Percentiles rank a stretch among this genome's conserved stretches.
phyloP scores from a whole-genome alignment of 2,329 filamentous ascomycete species.

The Xylaria sp. region DNA sequence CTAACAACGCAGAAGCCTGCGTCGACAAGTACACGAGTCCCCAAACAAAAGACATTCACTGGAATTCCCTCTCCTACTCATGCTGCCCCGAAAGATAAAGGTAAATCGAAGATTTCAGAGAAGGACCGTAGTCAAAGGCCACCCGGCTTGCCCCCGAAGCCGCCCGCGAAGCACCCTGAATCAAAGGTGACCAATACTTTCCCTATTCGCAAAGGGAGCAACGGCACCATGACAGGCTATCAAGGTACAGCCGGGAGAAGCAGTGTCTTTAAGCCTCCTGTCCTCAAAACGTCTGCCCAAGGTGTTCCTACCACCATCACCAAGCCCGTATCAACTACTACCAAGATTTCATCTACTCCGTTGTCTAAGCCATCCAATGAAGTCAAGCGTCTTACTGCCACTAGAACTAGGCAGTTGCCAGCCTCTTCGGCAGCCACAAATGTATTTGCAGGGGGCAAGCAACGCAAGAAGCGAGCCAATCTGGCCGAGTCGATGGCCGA shows the following conservation, averaged over 20 bases:
- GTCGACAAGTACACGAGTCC: neutral
- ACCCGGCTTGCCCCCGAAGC: constrained; percentile 11
- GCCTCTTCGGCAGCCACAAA: constrained; percentile 41
- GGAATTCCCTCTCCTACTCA: constrained; percentile 12
- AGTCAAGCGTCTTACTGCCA: constrained; percentile 37
- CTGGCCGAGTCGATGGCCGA: constrained; percentile 50
- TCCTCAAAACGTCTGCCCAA: constrained; percentile 1
- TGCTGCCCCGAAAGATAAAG: constrained; percentile 4
- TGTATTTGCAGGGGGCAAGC: constrained; percentile 53
- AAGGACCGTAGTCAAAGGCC: constrained; percentile 18
- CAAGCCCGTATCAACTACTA: constrained; percentile 17
- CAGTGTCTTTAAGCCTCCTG: constrained; percentile 16
- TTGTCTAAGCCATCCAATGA: constrained; percentile 26
- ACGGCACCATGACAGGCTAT: constrained; percentile 40
- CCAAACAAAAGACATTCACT: constrained; percentile 34
- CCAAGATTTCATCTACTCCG: constrained; percentile 4
- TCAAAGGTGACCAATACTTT: constrained; percentile 6
- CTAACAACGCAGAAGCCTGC: neutral
- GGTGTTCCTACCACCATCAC: neutral
- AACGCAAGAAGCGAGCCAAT: constrained; percentile 43
- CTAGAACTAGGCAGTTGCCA: constrained; percentile 32
- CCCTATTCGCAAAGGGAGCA: constrained; percentile 18
- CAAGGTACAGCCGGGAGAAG: constrained; percentile 45
- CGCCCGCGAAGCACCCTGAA: constrained; percentile 16
- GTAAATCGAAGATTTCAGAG: constrained; percentile 1